phyloP scores from a whole-genome alignment of 2,329 filamentous ascomycete species.

The Penicillium sumatraense region DNA sequence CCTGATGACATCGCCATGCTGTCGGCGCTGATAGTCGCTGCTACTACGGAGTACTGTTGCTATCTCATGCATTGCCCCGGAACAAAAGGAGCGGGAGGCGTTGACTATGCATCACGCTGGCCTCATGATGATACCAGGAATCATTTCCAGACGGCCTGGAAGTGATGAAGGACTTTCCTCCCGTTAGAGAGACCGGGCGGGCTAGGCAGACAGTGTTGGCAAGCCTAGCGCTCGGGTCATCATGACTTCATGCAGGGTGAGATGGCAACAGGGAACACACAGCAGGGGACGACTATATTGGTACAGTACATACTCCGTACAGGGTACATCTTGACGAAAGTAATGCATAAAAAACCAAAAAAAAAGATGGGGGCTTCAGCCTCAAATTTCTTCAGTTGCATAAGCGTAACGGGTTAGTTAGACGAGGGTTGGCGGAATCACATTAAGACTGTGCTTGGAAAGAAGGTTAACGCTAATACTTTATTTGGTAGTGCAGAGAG shows the following conservation, averaged over 20 bases:
- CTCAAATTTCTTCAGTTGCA: background rate
- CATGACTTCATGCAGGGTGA: slow-evolving; percentile 22
- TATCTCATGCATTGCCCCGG: background rate
- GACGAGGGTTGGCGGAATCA: background rate
- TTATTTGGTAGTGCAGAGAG: slow-evolving; percentile 12
- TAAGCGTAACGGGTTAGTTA: background rate
- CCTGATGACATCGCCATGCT: slow-evolving; percentile 20
- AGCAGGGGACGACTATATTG: too few relatives aligned
- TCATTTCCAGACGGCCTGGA: background rate
- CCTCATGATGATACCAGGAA: slow-evolving; percentile 21
- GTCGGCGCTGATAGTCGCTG: background rate
- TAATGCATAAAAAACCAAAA: background rate
- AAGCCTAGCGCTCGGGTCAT: slow-evolving; percentile 11
- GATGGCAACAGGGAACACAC: too few relatives aligned
- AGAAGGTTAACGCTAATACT: slow-evolving; percentile 27
- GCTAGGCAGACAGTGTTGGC: background rate
- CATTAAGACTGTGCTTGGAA: slow-evolving; percentile 5
- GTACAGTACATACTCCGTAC: too few relatives aligned
- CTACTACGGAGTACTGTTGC: too few relatives aligned
- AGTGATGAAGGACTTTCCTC: background rate
- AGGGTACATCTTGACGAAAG: too few relatives aligned
- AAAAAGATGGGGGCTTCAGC: slow-evolving; percentile 6
- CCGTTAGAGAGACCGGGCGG: background rate
- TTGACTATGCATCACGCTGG: slow-evolving; percentile 23
- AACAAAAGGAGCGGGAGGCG: slow-evolving; percentile 2